Percentiles rank a stretch among this genome's conserved stretches.
These are phyloP conservation scores for Chenopodium quinoa DNA, from an alignment of 148 eudicot species.

Conservation along the genomic window DNA sequence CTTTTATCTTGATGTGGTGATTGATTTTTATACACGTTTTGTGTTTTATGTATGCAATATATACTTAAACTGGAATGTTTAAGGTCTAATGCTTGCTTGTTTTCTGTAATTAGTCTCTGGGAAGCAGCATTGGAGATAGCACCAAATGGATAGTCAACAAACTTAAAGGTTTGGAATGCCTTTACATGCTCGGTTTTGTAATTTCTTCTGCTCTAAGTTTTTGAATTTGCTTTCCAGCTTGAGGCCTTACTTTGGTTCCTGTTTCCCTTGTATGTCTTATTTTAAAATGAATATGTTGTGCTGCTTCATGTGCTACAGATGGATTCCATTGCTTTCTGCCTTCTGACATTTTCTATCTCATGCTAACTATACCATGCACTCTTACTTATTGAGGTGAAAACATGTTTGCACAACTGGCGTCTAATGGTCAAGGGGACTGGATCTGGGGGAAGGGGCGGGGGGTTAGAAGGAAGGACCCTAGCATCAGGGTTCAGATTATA, in stretches of 20 bases:
- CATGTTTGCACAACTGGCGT: neutral
- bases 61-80: neutral
- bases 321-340: neutral
- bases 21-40: neutral
- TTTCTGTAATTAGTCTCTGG: slow-evolving; percentile 46
- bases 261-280: neutral
- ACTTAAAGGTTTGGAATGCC: slow-evolving; percentile 67
- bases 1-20: neutral
- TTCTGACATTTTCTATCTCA: neutral
- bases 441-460: neutral
- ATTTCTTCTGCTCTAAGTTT: neutral
- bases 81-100: neutral
- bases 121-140: slow-evolving; percentile 79
- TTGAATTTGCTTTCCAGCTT: neutral
- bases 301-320: neutral
- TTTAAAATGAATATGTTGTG: neutral
- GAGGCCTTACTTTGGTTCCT: neutral
- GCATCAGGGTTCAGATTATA: no score
- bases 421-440: neutral
- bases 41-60: neutral
- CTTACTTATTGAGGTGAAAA: neutral
- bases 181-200: neutral
- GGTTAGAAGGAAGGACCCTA: neutral
- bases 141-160: slow-evolving; percentile 83
- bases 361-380: neutral